A percentile compares a stretch with the other conserved stretches of the same genome.
phyloP scores from a whole-genome alignment of 2,329 filamentous ascomycete genomes.

The Penicillium oxalicum region DNA sequence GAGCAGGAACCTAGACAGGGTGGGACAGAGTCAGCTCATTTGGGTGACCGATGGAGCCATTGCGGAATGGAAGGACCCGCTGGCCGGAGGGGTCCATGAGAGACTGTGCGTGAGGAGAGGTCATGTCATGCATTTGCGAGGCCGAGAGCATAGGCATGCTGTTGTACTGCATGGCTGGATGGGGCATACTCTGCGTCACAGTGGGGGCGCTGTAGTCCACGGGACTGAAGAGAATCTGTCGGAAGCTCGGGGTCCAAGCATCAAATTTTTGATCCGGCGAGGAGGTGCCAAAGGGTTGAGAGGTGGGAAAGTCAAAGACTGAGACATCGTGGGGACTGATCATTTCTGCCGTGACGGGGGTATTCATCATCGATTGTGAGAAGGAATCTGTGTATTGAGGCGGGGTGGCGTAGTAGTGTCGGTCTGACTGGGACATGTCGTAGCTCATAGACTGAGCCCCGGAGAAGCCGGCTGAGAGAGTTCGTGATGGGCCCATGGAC shows the following conservation, averaged over 20 bases:
- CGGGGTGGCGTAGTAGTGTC: constrained; percentile 22
- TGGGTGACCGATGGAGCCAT: constrained; percentile 28
- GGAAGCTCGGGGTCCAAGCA: constrained; percentile 29
- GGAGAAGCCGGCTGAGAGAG: constrained; percentile 25
- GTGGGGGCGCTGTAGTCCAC: constrained; percentile 24
- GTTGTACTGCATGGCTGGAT: constrained; percentile 24
- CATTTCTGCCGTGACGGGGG: constrained; percentile 22
- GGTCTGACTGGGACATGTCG: constrained; percentile 23
- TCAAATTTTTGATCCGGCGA: constrained; percentile 24
- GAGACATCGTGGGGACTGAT: constrained; percentile 28
- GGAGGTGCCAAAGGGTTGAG: constrained; percentile 19
- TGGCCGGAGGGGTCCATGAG: constrained; percentile 16
- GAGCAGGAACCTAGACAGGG: constrained; percentile 8
- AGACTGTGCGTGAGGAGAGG: constrained; percentile 16
- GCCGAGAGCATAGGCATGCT: constrained; percentile 21
- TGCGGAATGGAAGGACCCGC: constrained; percentile 25
- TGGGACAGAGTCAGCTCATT: constrained; percentile 21
- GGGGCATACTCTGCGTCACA: constrained; percentile 20
- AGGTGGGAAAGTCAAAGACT: constrained; percentile 28
- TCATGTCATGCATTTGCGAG: constrained; percentile 22
- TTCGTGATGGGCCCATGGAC: constrained; percentile 13
- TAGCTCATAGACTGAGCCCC: constrained; percentile 26
- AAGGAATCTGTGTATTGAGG: constrained; percentile 28
- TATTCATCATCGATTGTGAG: constrained; percentile 24
- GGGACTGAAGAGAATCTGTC: constrained; percentile 29